phyloP scores from a whole-genome alignment of 371 early-diverging fungal species.

The Mucor circinelloides region DNA sequence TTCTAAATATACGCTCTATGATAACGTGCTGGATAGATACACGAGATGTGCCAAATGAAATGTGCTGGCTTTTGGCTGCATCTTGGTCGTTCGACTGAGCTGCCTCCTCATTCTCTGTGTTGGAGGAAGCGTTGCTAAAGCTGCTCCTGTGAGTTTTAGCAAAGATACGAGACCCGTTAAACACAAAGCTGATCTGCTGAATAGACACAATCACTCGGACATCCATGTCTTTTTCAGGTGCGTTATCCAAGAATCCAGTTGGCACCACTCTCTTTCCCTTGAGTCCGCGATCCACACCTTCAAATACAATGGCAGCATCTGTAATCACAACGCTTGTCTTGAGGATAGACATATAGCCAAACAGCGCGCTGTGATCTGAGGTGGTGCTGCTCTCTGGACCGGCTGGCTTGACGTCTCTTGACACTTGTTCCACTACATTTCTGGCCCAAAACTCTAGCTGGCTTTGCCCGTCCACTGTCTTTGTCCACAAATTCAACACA shows the following conservation, averaged over 20 bases:
- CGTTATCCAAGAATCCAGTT: constrained; percentile 41
- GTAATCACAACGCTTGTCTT: constrained; percentile 7
- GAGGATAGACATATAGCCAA: constrained; percentile 3
- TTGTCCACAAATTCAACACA: constrained; percentile 22
- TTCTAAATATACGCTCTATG: constrained; percentile 13
- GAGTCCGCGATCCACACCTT: constrained; percentile 35
- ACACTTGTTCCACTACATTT: neutral
- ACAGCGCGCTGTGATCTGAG: neutral
- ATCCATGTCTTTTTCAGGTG: constrained; percentile 35
- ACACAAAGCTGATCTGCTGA: constrained; percentile 23
- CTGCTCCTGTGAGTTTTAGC: neutral
- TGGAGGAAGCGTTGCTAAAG: neutral
- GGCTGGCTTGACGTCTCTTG: neutral
- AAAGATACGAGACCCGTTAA: constrained; percentile 27
- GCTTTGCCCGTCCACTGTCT: neutral
- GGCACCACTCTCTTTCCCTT: constrained; percentile 31
- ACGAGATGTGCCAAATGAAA: constrained; percentile 12
- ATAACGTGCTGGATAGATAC: constrained; percentile 19
- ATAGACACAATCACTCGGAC: constrained; percentile 1
- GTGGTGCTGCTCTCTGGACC: neutral
- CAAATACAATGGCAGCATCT: constrained; percentile 15
- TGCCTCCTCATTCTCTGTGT: neutral
- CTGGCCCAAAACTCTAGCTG: constrained; percentile 32
- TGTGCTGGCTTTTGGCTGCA: neutral
- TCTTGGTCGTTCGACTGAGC: too few relatives aligned